A percentile compares a stretch with the other conserved stretches of the same genome.
Evolutionary conservation across 352 stramenopile species (phyloP).

Genomic region (Hyaloperonospora brassicae): DNA sequence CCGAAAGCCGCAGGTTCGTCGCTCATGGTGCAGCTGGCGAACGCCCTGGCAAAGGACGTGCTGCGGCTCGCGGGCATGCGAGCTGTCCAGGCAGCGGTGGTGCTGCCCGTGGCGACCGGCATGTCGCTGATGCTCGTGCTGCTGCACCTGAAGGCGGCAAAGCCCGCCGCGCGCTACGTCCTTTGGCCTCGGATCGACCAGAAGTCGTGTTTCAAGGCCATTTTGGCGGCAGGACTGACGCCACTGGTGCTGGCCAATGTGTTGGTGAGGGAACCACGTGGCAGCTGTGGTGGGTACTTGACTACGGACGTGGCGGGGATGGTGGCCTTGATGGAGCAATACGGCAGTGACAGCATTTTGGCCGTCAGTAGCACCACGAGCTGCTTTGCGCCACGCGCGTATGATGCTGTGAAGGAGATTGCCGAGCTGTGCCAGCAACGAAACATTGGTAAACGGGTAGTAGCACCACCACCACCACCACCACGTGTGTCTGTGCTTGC

Average conservation of each 20-base stretch:
- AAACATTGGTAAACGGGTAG: constrained; percentile 38
- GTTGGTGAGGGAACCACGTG: constrained; percentile 44
- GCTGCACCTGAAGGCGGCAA: constrained; percentile 63
- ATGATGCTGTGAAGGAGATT: constrained; percentile 91
- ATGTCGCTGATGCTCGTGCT: constrained; percentile 93
- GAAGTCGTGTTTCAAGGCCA: constrained; percentile 98
- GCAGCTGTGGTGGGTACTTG: constrained; percentile 66
- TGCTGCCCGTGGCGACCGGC: constrained; percentile 96
- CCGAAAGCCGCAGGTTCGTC: constrained; percentile 97
- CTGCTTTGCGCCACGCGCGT: constrained; percentile 96
- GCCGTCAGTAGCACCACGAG: constrained; percentile 97
- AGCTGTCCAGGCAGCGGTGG: constrained; percentile 60
- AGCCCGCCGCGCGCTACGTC: constrained; percentile 61
- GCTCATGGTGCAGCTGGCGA: constrained; percentile 91
- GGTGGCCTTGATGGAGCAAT: constrained; percentile 40
- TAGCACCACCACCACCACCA: too few relatives aligned
- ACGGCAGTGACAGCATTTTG: constrained; percentile 70
- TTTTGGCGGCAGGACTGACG: constrained; percentile 87
- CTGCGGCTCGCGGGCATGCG: constrained; percentile 79
- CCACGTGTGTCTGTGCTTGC: background rate
- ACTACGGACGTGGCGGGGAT: constrained; percentile 87
- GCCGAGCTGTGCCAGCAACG: constrained; percentile 80
- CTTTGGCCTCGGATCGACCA: constrained; percentile 97
- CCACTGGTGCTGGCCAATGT: constrained; percentile 85
- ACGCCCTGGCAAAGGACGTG: constrained; percentile 87